phyloP scores from a whole-genome alignment of 129 eudicot genomes.

The Artemisia tridentata region DNA sequence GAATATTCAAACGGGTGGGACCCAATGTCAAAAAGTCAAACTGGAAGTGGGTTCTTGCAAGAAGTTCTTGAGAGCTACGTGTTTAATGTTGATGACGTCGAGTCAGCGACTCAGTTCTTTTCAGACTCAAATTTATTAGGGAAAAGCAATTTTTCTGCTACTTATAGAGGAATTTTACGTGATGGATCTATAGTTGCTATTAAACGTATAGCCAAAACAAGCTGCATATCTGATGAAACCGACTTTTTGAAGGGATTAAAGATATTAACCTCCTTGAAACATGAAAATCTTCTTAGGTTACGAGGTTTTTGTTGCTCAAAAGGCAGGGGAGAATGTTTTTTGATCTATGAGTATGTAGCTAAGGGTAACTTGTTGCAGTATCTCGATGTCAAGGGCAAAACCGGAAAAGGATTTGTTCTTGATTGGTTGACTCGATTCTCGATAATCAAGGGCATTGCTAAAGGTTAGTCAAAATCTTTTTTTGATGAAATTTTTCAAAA shows the following conservation, averaged over 20 bases:
- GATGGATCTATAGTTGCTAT: conserved; percentile 85
- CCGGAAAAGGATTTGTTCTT: conserved; percentile 50
- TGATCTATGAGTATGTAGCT: conserved; percentile 81
- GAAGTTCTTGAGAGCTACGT: conserved; percentile 72
- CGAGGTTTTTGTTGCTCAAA: conserved; percentile 93
- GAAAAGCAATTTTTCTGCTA: conserved; percentile 76
- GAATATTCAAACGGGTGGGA: conserved; percentile 98
- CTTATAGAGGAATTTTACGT: conserved; percentile 72
- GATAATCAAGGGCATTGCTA: conserved; percentile 83
- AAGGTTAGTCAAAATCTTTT: conserved; percentile 44
- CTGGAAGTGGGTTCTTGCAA: conserved; percentile 49
- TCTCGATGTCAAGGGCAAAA: conserved; percentile 59
- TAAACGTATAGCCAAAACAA: conserved; percentile 70
- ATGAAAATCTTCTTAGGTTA: conserved; percentile 64
- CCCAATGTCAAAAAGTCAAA: conserved; percentile 64
- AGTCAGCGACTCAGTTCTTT: conserved; percentile 80
- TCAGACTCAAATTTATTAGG: conserved; percentile 77
- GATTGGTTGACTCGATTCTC: conserved; percentile 79
- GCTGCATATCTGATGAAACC: conserved; percentile 77
- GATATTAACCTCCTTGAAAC: conserved; percentile 61
- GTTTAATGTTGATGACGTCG: conserved; percentile 80
- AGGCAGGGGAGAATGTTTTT: conserved; percentile 93
- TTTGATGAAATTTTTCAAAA: neutral
- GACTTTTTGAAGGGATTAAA: conserved; percentile 87
- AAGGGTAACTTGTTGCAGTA: conserved; percentile 75